Conservation (phyloP, 805 yeast species). For the Phaffomyces opuntiae region DNA sequence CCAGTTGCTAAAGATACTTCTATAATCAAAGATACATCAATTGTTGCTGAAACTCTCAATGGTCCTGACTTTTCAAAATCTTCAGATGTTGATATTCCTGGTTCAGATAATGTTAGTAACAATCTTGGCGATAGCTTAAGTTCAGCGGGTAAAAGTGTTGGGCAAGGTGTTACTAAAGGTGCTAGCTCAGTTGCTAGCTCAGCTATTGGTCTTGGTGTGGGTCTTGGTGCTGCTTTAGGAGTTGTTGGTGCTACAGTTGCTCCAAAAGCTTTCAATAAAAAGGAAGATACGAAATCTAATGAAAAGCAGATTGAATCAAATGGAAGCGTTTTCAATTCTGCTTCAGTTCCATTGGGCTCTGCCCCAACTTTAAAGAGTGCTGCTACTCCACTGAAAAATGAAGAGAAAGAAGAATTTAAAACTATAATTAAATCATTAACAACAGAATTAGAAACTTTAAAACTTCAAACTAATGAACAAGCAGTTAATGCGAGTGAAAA, state of each 20-base stretch:
- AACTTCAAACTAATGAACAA: slow-evolving; percentile 38
- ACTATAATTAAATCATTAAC: slow-evolving; percentile 26
- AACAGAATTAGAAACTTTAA: slow-evolving; percentile 30
- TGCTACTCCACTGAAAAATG: neutral
- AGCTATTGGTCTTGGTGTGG: slow-evolving; percentile 4
- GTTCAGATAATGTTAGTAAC: too few species aligned
- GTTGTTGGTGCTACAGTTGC: slow-evolving; percentile 7
- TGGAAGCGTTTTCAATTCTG: too few species aligned
- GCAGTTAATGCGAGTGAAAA: slow-evolving; percentile 52
- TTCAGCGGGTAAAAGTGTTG: too few species aligned
- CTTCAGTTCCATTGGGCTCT: too few species aligned
- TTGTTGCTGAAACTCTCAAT: neutral
- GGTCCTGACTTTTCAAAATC: too few species aligned
- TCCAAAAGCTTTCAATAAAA: neutral
- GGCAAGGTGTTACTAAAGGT: neutral
- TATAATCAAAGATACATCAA: neutral
- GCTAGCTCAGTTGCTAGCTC: neutral
- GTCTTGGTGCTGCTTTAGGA: slow-evolving; percentile 8
- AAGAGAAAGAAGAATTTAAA: slow-evolving; percentile 20
- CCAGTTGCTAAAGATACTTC: neutral
- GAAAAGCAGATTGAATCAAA: too few species aligned
- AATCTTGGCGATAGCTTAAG: too few species aligned
- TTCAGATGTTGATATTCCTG: too few species aligned
- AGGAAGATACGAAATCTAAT: neutral
- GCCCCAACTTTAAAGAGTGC: neutral